Base-by-base conservation (phyloP, 371 early-diverging fungal genomes). In the Capniomyces stellatus region DNA sequence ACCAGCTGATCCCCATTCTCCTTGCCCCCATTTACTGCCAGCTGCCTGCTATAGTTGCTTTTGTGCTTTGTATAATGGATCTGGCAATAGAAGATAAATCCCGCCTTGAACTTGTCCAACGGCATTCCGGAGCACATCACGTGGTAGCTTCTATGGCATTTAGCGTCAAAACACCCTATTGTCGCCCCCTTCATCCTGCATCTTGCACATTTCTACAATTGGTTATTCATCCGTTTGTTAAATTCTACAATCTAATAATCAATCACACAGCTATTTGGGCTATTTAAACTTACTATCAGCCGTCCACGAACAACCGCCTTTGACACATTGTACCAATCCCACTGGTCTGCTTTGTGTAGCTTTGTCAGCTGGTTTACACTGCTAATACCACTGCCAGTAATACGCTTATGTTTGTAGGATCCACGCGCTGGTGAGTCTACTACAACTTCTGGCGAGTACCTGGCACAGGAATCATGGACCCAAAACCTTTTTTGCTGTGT, bases 291-390 rank as follows among this genome's bases (percentile, higher is more conserved):
- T n/a, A n/a, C n/a, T 70, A 84, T 79, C 2, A 77, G 78, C 29
- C 89, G 75, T 0, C 82, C 85, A 15, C 89, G 72, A 13, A 76
- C 62, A 55, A 89, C 66, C 1, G 91, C 90, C 15, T 72, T 65
- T 0, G 81, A 72, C 0, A 92, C 85, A 66, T 92, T 92, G 58
- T 79, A 89, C 89, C 89, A 90, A n/a, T n/a, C n/a, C n/a, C n/a
- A n/a, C n/a, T n/a, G n/a, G n/a, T n/a, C n/a, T n/a, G n/a, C n/a
- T n/a, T n/a, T n/a, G n/a, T n/a, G n/a, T n/a, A n/a, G n/a, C n/a
- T n/a, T n/a, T n/a, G n/a, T n/a, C n/a, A n/a, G n/a, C n/a, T n/a
- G n/a, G n/a, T n/a, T n/a, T 54, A 73, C 71, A 2, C 78, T 77
- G 46, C 75, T 70, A 6, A 8, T 2, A 8, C 35, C 35, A 4